Evolutionary conservation across 306 rosid species (phyloP).

Genomic region (Pterocarpus macrocarpus): DNA sequence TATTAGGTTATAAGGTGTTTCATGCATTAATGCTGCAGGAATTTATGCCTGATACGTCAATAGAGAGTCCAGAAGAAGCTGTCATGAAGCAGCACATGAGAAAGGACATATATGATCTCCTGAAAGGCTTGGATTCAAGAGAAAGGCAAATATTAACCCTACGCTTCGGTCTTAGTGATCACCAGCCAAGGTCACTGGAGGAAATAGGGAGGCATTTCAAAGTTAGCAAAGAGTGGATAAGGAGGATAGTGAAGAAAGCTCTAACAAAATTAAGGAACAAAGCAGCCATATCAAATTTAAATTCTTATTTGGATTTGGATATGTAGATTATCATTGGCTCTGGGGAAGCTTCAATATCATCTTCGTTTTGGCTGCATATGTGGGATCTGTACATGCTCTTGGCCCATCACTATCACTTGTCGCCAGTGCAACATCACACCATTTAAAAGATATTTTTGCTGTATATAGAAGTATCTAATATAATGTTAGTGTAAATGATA

Average conservation of each 20-base stretch:
- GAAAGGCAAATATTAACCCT: constrained; percentile 76
- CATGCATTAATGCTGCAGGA: constrained; percentile 58
- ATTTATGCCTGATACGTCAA: constrained; percentile 57
- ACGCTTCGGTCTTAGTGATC: constrained; percentile 76
- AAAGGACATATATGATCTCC: constrained; percentile 61
- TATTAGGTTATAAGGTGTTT: constrained; percentile 34
- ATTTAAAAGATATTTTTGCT: constrained; percentile 1
- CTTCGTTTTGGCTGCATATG: constrained; percentile 9
- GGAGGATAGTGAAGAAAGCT: constrained; percentile 80
- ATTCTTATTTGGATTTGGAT: constrained; percentile 59
- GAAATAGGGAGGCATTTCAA: constrained; percentile 72
- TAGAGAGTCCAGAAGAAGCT: constrained; percentile 74
- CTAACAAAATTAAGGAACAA: constrained; percentile 63
- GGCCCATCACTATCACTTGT: not conserved
- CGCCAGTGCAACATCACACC: not conserved
- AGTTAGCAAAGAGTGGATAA: constrained; percentile 75
- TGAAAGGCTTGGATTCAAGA: constrained; percentile 70
- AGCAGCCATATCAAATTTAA: constrained; percentile 54
- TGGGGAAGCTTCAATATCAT: constrained; percentile 43
- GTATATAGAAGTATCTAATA: constrained; percentile 21
- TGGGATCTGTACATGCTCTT: not conserved
- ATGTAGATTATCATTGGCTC: constrained; percentile 45
- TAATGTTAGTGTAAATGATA: not conserved
- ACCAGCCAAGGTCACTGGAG: constrained; percentile 75
- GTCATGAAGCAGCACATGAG: constrained; percentile 74